A percentile compares a stretch with the other conserved stretches of the same genome.
phyloP scores from a whole-genome alignment of 371 early-diverging fungal species.

The Syncephalis plumigaleata region DNA sequence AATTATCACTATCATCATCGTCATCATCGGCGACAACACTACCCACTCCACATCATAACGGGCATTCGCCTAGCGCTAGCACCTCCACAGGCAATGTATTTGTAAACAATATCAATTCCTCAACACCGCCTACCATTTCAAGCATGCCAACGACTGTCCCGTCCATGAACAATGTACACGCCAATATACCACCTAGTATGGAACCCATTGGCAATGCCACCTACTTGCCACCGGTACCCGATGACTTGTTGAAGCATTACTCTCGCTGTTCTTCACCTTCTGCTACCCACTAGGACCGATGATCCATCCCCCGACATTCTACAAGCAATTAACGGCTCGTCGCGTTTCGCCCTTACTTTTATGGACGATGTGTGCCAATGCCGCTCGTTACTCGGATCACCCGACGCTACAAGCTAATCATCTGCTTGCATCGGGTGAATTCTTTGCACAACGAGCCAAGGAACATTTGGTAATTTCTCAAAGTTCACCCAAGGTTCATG shows the following conservation, averaged over 20 bases:
- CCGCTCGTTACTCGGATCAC: slow-evolving; percentile 14
- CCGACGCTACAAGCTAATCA: slow-evolving; percentile 12
- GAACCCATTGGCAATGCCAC: no score
- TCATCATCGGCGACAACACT: no score
- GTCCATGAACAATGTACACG: no score
- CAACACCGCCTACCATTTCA: no score
- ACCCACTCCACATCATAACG: no score
- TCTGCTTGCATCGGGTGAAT: slow-evolving; percentile 12
- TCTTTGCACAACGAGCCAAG: slow-evolving; percentile 13
- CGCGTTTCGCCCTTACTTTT: slow-evolving; percentile 13
- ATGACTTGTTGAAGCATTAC: slow-evolving; percentile 29
- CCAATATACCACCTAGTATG: no score
- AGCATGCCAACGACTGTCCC: no score
- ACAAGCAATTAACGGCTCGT: slow-evolving; percentile 12
- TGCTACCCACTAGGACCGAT: slow-evolving; percentile 31
- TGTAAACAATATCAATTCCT: no score
- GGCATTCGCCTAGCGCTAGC: no score
- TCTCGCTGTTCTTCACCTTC: slow-evolving; percentile 29
- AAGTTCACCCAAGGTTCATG: slow-evolving; percentile 26
- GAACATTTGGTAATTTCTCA: slow-evolving; percentile 12
- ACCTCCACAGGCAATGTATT: no score
- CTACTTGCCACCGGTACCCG: slow-evolving; percentile 12
- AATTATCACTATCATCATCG: no score
- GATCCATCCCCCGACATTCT: slow-evolving; percentile 21
- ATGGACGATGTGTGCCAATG: slow-evolving; percentile 15